Evolutionary conservation across 164 flowering plant species (phyloP).

Genomic region (Stephania yunnanensis): DNA sequence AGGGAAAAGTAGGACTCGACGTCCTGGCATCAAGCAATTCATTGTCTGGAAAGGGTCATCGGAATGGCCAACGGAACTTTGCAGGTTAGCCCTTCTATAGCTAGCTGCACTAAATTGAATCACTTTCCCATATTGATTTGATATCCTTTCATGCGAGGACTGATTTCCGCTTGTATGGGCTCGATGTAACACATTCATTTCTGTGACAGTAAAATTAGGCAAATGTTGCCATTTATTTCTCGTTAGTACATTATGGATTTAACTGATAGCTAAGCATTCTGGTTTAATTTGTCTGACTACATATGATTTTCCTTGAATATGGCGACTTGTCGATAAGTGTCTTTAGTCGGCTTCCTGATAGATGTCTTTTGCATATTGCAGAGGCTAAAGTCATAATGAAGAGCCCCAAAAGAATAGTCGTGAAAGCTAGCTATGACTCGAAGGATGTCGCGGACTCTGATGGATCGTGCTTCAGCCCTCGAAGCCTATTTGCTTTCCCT

Average conservation of each 20-base stretch:
- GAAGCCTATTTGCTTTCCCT: constrained; percentile 58
- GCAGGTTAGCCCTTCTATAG: constrained; percentile 40
- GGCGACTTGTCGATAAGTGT: no score
- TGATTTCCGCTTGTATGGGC: neutral
- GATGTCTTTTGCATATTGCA: constrained; percentile 26
- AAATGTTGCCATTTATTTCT: neutral
- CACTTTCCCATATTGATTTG: neutral
- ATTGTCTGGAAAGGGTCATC: constrained; percentile 33
- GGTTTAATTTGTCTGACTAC: no score
- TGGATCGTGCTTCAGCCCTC: constrained; percentile 56
- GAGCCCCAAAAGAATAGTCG: constrained; percentile 42
- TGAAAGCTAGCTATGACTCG: constrained; percentile 31
- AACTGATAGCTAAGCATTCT: neutral
- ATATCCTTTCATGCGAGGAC: neutral
- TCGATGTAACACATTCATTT: neutral
- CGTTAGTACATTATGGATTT: neutral
- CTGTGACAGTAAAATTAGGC: neutral
- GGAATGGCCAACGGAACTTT: constrained; percentile 35
- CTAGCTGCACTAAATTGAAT: neutral
- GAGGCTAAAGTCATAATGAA: constrained; percentile 40
- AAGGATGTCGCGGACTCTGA: constrained; percentile 43
- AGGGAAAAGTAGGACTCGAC: constrained; percentile 24
- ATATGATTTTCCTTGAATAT: no score
- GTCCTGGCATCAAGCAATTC: constrained; percentile 23
- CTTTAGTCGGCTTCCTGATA: neutral